These are phyloP conservation scores for Ascoidea tarda DNA, from an alignment of 805 yeast species.

Conservation along the genomic window DNA sequence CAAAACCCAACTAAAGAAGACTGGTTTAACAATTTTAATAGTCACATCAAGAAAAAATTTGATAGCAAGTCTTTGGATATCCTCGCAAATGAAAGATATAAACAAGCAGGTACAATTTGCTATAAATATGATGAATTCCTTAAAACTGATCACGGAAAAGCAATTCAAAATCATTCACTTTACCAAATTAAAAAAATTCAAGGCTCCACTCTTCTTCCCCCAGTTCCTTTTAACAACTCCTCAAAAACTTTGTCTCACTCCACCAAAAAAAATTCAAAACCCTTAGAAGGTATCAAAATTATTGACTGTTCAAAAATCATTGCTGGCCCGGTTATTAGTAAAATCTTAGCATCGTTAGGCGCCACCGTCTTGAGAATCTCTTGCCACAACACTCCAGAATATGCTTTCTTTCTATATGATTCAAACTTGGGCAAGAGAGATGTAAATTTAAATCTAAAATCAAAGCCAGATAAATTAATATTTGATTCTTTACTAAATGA, in stretches of 20 bases:
- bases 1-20: slow-evolving; percentile 12
- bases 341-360: slow-evolving; percentile 21
- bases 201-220: not conserved
- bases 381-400: slow-evolving; percentile 17
- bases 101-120: slow-evolving; percentile 21
- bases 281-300: slow-evolving; percentile 19
- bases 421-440: slow-evolving; percentile 22
- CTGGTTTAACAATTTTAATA: slow-evolving; percentile 15
- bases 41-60: slow-evolving; percentile 15
- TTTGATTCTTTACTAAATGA: slow-evolving; percentile 18
- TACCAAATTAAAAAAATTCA: slow-evolving; percentile 15
- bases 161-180: slow-evolving; percentile 13
- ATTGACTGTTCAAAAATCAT: slow-evolving; percentile 19
- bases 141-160: slow-evolving; percentile 18
- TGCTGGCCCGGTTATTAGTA: slow-evolving; percentile 22
- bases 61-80: slow-evolving; percentile 3
- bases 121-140: slow-evolving; percentile 17
- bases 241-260: slow-evolving; percentile 12
- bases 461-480: slow-evolving; percentile 13
- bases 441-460: slow-evolving; percentile 18
- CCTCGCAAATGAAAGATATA: slow-evolving; percentile 13
- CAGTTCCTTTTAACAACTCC: slow-evolving; percentile 10
- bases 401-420: slow-evolving; percentile 22
- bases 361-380: slow-evolving; percentile 21
- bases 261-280: slow-evolving; percentile 5